Evolutionary conservation across 2,329 filamentous ascomycete genomes (phyloP).

Genomic region (Aaosphaeria arxii): DNA sequence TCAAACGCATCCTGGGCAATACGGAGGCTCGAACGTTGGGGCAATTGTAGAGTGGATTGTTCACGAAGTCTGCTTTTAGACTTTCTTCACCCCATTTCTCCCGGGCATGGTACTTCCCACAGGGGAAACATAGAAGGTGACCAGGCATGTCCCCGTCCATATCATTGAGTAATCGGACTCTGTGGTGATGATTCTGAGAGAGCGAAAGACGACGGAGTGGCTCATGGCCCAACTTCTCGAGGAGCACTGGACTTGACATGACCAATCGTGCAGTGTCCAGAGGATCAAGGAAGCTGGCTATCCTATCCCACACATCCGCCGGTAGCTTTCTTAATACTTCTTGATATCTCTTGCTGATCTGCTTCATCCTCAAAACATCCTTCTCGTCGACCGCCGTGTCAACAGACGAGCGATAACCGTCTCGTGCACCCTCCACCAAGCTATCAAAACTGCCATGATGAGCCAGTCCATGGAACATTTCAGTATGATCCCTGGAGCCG

Average conservation of each 20-base stretch:
- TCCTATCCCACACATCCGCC: constrained; percentile 44
- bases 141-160: constrained; percentile 49
- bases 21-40: constrained; percentile 44
- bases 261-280: constrained; percentile 50
- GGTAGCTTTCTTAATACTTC: constrained; percentile 45
- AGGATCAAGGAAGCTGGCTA: constrained; percentile 42
- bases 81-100: constrained; percentile 49
- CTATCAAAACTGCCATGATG: constrained; percentile 26
- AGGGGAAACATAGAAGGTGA: constrained; percentile 56
- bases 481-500: constrained; percentile 26
- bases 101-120: constrained; percentile 51
- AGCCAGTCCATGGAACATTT: constrained; percentile 37
- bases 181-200: constrained; percentile 40
- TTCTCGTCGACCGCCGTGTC: background rate
- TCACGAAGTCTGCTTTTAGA: constrained; percentile 48
- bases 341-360: constrained; percentile 24
- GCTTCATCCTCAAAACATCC: background rate
- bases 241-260: constrained; percentile 41
- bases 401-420: background rate
- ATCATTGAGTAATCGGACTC: constrained; percentile 46
- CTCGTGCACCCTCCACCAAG: constrained; percentile 10
- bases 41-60: constrained; percentile 54
- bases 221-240: background rate
- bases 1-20: constrained; percentile 47
- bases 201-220: constrained; percentile 38